A percentile compares a stretch with the other conserved stretches of the same genome.
Evolutionary conservation across 495 filamentous ascomycete genomes (phyloP).

Genomic region (Mytilinidion resinicola): DNA sequence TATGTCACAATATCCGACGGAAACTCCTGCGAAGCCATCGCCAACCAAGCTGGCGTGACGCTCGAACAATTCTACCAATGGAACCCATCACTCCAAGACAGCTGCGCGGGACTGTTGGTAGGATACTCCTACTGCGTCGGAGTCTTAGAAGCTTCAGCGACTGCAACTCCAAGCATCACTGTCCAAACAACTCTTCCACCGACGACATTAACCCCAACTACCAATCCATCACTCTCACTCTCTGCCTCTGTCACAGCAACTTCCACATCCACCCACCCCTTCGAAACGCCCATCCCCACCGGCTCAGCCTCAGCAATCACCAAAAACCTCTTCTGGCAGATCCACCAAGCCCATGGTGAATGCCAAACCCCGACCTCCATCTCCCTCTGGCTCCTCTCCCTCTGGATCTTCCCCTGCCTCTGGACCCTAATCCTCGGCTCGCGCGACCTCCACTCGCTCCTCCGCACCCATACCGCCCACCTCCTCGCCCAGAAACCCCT

Average conservation of each 20-base stretch:
- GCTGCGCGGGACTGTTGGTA: background rate
- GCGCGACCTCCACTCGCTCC: background rate
- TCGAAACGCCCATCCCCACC: background rate
- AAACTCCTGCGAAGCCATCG: background rate
- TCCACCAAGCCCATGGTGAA: background rate
- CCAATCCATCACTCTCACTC: background rate
- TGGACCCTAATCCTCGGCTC: constrained; percentile 1
- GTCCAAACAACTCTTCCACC: background rate
- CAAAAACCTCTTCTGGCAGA: background rate
- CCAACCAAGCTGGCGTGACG: background rate
- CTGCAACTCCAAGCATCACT: background rate
- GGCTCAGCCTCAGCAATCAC: background rate
- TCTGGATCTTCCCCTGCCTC: background rate
- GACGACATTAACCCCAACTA: background rate
- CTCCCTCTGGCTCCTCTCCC: constrained; percentile 1
- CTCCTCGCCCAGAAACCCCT: background rate
- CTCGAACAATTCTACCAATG: background rate
- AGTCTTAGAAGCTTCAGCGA: background rate
- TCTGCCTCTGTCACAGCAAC: background rate
- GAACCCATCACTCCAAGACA: background rate
- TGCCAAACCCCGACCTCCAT: background rate
- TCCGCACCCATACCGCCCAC: background rate
- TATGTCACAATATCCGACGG: background rate
- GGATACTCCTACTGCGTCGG: constrained; percentile 1
- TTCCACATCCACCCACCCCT: background rate